phyloP scores from a whole-genome alignment of 1,284 basidiomycete genomes.

The Ustilago lituana region DNA sequence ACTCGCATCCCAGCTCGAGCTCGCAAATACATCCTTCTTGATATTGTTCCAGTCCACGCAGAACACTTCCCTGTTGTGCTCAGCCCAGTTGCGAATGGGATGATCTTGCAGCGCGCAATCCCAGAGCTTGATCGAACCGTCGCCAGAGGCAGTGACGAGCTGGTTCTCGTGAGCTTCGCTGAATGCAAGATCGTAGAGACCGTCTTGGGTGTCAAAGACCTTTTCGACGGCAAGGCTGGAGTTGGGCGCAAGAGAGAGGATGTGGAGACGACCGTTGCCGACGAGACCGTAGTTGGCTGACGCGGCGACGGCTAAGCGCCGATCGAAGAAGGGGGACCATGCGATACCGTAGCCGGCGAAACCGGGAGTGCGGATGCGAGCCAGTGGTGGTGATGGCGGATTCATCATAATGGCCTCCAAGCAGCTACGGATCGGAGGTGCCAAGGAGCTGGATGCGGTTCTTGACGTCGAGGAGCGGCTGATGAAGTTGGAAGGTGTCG shows the following conservation, averaged over 20 bases:
- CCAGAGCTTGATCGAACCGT: slow-evolving; percentile 91
- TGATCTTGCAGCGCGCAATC: slow-evolving; percentile 87
- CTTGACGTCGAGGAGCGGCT: no score
- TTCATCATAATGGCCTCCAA: slow-evolving; percentile 7
- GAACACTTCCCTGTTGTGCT: slow-evolving; percentile 90
- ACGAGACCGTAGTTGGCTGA: slow-evolving; percentile 94
- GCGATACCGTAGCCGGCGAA: slow-evolving; percentile 88
- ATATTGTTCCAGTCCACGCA: slow-evolving; percentile 97
- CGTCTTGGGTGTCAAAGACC: slow-evolving; percentile 88
- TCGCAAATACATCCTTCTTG: slow-evolving; percentile 87
- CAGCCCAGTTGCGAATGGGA: slow-evolving; percentile 90
- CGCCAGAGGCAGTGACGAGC: slow-evolving; percentile 85
- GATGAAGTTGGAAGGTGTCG: no score
- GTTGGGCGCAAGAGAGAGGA: slow-evolving; percentile 29
- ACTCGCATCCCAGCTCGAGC: slow-evolving; percentile 86
- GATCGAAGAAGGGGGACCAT: slow-evolving; percentile 91
- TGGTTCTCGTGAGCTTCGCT: slow-evolving; percentile 95
- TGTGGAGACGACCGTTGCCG: slow-evolving; percentile 77
- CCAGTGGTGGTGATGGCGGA: slow-evolving; percentile 35
- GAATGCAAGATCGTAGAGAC: slow-evolving; percentile 90
- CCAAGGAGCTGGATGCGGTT: no score
- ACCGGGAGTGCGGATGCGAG: slow-evolving; percentile 57
- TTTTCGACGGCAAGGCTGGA: slow-evolving; percentile 35
- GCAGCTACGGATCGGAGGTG: no score
- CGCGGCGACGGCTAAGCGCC: slow-evolving; percentile 83